These are phyloP conservation scores for Phylloboletellus chloephorus DNA, from an alignment of 1,284 basidiomycete genomes.

Conservation along the genomic window DNA sequence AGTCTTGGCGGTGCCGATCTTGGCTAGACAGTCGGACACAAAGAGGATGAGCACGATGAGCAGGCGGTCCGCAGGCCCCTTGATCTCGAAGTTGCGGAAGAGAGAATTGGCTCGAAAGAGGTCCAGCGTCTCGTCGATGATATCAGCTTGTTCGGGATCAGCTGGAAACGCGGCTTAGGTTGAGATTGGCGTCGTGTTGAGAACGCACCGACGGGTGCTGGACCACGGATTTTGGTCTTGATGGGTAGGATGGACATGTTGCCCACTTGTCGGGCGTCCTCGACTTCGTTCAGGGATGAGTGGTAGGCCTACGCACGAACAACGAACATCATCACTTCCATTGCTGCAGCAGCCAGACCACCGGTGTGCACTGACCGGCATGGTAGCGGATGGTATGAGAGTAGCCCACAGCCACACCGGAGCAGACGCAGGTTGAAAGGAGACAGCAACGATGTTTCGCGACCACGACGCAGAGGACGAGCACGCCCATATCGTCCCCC, in stretches of 20 bases:
- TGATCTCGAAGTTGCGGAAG: conserved; percentile 99
- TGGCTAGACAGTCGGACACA: conserved; percentile 94
- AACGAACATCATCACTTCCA: conserved; percentile 4
- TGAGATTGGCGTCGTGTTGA: background rate
- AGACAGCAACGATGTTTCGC: conserved; percentile 32
- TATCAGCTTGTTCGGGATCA: conserved; percentile 77
- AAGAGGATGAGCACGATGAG: conserved; percentile 98
- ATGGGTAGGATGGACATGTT: conserved; percentile 91
- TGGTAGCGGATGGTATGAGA: conserved; percentile 9
- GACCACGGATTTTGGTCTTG: conserved; percentile 86
- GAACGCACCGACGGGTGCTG: conserved; percentile 76
- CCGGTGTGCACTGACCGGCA: conserved; percentile 27
- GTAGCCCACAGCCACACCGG: conserved; percentile 12
- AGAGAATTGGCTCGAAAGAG: conserved; percentile 98
- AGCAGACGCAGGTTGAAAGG: background rate
- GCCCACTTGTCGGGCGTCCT: conserved; percentile 79
- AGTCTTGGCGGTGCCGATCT: conserved; percentile 66
- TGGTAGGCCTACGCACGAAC: conserved; percentile 77
- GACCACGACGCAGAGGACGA: conserved; percentile 40
- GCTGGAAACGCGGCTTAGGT: conserved; percentile 39
- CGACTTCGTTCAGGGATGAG: conserved; percentile 87
- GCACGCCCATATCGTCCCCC: conserved; percentile 41
- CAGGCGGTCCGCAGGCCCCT: conserved; percentile 92
- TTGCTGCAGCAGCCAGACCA: background rate
- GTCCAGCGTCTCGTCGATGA: conserved; percentile 94